Evolutionary conservation across 768 basidiomycete species (phyloP).

Genomic region (Termitomyces sp.): DNA sequence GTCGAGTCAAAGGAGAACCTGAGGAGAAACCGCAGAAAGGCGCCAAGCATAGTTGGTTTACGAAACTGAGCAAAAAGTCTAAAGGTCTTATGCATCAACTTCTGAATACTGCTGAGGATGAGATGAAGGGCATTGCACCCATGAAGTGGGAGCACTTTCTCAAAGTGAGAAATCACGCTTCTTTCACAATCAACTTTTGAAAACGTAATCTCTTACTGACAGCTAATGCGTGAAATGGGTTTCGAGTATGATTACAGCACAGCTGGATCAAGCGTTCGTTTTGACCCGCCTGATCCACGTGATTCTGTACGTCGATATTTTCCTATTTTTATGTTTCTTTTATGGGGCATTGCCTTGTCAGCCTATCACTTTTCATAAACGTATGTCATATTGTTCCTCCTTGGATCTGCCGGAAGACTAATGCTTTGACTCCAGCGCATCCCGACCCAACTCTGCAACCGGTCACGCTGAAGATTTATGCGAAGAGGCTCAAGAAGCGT

Average conservation of each 20-base stretch:
- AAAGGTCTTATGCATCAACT: constrained; percentile 59
- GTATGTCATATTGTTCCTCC: constrained; percentile 29
- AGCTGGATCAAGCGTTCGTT: constrained; percentile 79
- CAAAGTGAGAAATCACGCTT: constrained; percentile 38
- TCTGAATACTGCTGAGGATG: constrained; percentile 48
- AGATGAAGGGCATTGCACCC: constrained; percentile 45
- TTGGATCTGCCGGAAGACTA: not conserved
- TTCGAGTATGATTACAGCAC: constrained; percentile 70
- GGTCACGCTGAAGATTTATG: constrained; percentile 42
- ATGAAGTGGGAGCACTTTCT: constrained; percentile 83
- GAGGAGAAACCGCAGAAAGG: constrained; percentile 35
- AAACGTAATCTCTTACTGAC: not conserved
- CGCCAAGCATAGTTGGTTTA: constrained; percentile 51
- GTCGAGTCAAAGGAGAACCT: constrained; percentile 22
- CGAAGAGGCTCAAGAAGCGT: constrained; percentile 50
- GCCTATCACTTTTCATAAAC: constrained; percentile 77
- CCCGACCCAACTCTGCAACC: constrained; percentile 63
- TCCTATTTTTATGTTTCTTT: not conserved
- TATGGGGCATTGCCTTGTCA: constrained; percentile 19
- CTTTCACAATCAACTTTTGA: not conserved
- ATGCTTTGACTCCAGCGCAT: constrained; percentile 44
- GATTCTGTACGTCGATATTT: constrained; percentile 26
- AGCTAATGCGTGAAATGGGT: constrained; percentile 79
- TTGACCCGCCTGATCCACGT: constrained; percentile 60
- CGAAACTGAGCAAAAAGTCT: constrained; percentile 54